Base-by-base conservation (phyloP, 371 early-diverging fungal species). In the Lichtheimia ornata region DNA sequence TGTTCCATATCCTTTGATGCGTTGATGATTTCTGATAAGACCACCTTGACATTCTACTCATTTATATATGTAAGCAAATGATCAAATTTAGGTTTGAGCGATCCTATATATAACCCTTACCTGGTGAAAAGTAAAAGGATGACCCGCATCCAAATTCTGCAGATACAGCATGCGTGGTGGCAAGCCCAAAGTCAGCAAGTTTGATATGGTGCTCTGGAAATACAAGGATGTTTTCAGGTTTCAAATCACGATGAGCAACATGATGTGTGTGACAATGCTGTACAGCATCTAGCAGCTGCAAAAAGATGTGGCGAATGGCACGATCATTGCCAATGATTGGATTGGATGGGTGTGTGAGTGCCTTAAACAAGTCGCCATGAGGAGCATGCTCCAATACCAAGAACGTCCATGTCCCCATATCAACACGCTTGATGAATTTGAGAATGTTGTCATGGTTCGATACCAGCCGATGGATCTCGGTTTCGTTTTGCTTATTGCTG, bases 71-170 rank as follows among this genome's bases (percentile, higher is more conserved):
- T 15, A 35, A 9, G 11, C 9, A 35, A 35, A 9, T 9, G 35
- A 35, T 35, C 35, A 2, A 6, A 47, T 47, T 7, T 47, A 47
- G 47, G 11, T 13, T 9, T 0, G 22, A 18, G 17, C 14, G 7
- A 22, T 18, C 11, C 14, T 14, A 43, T 43, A 22, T 47, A 47
- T 18, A 47, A 5, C 1, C 11, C 47, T 47, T 47, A 47, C 47
- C 96, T 62, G 97, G 97, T 13, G 94, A 92, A 83, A 96, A 91
- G 72, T 97, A 97, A 69, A 91, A 90, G 2, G 90, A 88, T 20
- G 91, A 89, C 13, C 92, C 91, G 61, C 91, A 91, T 49, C 89
- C 91, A 82, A 89, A 91, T 62, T 90, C 91, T 22, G 75, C 78
- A 6, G 91, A 88, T 41, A 84, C 82, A n/a, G 73, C 59, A 56